phyloP scores from a whole-genome alignment of 768 basidiomycete species.

The Termitomyces sp. region DNA sequence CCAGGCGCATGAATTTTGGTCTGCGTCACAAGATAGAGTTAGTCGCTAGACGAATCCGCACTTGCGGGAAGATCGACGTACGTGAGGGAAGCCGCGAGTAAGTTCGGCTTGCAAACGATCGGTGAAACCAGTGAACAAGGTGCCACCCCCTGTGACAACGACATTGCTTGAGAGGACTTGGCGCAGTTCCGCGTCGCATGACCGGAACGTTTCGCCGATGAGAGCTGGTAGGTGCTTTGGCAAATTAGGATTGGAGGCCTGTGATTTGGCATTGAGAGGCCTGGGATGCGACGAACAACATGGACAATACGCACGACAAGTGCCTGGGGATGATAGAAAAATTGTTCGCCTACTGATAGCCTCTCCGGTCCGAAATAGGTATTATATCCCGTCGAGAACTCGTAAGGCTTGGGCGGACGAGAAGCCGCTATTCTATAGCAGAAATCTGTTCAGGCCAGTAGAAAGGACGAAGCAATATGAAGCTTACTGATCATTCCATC shows the following conservation, averaged over 20 bases:
- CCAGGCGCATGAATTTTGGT: constrained; percentile 92
- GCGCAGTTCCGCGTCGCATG: constrained; percentile 90
- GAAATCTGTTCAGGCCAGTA: neutral
- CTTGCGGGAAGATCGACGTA: constrained; percentile 34
- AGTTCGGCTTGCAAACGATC: constrained; percentile 83
- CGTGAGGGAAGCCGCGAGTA: constrained; percentile 69
- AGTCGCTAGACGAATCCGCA: neutral
- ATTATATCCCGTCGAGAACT: constrained; percentile 94
- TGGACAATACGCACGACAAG: constrained; percentile 39
- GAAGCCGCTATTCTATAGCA: constrained; percentile 51
- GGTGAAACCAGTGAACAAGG: constrained; percentile 77
- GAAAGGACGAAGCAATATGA: neutral
- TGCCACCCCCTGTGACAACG: constrained; percentile 94
- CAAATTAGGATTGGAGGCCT: constrained; percentile 58
- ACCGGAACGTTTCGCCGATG: constrained; percentile 71
- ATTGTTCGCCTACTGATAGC: constrained; percentile 81
- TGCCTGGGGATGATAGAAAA: constrained; percentile 71
- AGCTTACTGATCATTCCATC: constrained; percentile 85
- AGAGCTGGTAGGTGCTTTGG: constrained; percentile 76
- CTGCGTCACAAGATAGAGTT: constrained; percentile 28
- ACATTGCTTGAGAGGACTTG: constrained; percentile 89
- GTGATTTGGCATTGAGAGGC: neutral
- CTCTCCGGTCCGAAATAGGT: constrained; percentile 80
- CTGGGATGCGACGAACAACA: neutral
- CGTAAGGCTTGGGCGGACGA: constrained; percentile 69